Evolutionary conservation across 1,284 basidiomycete species (phyloP).

Genomic region (Mycena sp.): DNA sequence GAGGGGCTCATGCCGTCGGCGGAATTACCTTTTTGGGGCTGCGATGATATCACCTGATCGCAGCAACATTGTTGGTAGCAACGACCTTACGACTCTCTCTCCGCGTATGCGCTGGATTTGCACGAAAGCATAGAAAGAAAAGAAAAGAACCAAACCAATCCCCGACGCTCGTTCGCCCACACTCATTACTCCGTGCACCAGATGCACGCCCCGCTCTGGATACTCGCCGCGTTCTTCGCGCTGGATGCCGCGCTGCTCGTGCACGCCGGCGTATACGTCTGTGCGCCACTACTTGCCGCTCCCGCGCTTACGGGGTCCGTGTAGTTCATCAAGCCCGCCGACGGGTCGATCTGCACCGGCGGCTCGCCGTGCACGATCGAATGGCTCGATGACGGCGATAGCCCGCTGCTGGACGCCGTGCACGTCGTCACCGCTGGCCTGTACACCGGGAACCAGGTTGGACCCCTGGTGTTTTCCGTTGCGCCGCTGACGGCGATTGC

Average conservation of each 20-base stretch:
- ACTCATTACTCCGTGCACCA: constrained; percentile 1
- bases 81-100: too few relatives aligned
- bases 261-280: constrained; percentile 20
- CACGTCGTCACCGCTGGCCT: constrained; percentile 61
- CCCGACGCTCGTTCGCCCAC: too few relatives aligned
- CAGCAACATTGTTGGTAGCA: too few relatives aligned
- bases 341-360: constrained; percentile 55
- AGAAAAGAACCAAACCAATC: too few relatives aligned
- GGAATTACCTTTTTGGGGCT: too few relatives aligned
- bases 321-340: constrained; percentile 61
- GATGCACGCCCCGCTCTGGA: background rate
- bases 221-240: background rate
- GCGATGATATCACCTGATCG: too few relatives aligned
- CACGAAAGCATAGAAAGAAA: too few relatives aligned
- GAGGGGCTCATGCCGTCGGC: too few relatives aligned
- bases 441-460: constrained; percentile 62
- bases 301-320: background rate
- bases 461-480: constrained; percentile 26
- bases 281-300: background rate
- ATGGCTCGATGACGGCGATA: constrained; percentile 69
- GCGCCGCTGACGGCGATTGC: background rate
- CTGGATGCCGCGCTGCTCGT: background rate
- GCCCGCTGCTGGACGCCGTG: constrained; percentile 41
- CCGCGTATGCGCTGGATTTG: too few relatives aligned
- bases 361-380: constrained; percentile 60